Evolutionary conservation across 768 basidiomycete genomes (phyloP).

Genomic region (Calvatia gigantea): DNA sequence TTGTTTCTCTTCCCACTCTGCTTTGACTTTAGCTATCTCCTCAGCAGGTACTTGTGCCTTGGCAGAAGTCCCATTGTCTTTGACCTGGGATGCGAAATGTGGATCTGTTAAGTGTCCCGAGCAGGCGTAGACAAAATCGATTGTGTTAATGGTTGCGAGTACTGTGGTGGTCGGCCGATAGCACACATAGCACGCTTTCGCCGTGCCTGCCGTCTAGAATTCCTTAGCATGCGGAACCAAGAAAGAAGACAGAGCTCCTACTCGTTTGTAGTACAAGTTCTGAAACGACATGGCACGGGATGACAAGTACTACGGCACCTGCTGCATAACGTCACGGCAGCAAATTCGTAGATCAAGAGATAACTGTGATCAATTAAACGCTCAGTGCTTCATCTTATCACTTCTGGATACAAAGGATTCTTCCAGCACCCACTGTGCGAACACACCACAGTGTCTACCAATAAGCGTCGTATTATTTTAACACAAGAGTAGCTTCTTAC

Average conservation of each 20-base stretch:
- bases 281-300: constrained; percentile 56
- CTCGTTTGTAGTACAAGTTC: constrained; percentile 89
- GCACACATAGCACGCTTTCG: constrained; percentile 77
- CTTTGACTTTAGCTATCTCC: constrained; percentile 75
- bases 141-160: constrained; percentile 76
- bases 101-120: constrained; percentile 74
- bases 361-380: not conserved
- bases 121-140: constrained; percentile 88
- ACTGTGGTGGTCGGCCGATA: constrained; percentile 79
- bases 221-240: constrained; percentile 13
- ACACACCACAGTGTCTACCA: not conserved
- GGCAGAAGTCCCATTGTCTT: constrained; percentile 29
- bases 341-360: constrained; percentile 2
- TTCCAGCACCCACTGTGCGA: constrained; percentile 1
- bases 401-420: not conserved
- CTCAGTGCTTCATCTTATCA: constrained; percentile 3
- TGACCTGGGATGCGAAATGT: constrained; percentile 63
- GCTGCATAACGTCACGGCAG: not conserved
- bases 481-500: not conserved
- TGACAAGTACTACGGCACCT: not conserved
- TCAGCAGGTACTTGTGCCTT: constrained; percentile 52
- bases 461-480: not conserved
- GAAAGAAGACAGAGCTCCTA: constrained; percentile 33
- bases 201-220: constrained; percentile 68
- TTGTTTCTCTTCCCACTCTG: constrained; percentile 77